These are phyloP conservation scores for Candolleomyces aberdarensis DNA, from an alignment of 768 basidiomycete genomes.

Conservation along the genomic window DNA sequence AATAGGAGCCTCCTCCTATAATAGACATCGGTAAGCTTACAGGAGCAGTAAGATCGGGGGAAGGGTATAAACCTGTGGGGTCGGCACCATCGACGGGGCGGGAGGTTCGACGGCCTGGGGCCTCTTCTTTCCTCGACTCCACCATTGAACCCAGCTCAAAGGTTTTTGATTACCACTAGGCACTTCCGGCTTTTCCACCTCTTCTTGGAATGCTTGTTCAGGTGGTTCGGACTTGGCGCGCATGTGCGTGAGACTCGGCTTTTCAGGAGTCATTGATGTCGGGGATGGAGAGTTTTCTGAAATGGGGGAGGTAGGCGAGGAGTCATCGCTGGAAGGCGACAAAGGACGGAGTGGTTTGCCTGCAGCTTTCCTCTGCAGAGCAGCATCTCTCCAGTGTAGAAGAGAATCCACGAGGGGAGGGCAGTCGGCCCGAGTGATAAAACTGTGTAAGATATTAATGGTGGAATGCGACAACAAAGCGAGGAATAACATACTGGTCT, in stretches of 20 bases:
- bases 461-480: background rate
- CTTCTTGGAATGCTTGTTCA: conserved; percentile 14
- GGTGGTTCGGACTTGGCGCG: conserved; percentile 41
- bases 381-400: conserved; percentile 58
- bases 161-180: conserved; percentile 30
- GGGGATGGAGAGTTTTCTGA: conserved; percentile 22
- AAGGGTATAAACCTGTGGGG: conserved; percentile 14
- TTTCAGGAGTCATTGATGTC: background rate
- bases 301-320: conserved; percentile 28
- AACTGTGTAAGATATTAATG: conserved; percentile 39
- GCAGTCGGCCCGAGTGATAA: conserved; percentile 71
- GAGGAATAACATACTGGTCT: conserved; percentile 47
- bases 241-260: conserved; percentile 12
- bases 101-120: conserved; percentile 4
- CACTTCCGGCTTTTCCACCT: conserved; percentile 9
- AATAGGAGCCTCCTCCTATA: background rate
- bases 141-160: conserved; percentile 83
- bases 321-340: conserved; percentile 4
- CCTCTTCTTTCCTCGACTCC: conserved; percentile 47
- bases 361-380: conserved; percentile 24
- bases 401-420: conserved; percentile 78
- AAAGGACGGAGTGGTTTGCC: conserved; percentile 4
- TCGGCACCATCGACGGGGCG: conserved; percentile 16
- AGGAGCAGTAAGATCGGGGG: background rate
- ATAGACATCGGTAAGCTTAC: background rate